Base-by-base conservation (phyloP, 192 early-diverging fungal genomes). In the Entomortierella chlamydospora region DNA sequence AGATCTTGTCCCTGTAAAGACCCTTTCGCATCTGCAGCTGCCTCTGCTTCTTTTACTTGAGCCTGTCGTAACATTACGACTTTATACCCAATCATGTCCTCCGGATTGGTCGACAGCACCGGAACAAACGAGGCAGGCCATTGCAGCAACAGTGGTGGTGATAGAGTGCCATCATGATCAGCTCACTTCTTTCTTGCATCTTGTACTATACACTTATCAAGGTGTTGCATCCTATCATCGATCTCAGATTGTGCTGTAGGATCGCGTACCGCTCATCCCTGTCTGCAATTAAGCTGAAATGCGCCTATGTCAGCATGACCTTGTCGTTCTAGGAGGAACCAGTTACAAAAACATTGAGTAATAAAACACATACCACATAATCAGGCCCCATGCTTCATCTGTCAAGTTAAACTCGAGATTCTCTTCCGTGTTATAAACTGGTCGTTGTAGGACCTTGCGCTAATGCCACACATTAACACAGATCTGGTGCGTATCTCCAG, bases 401-500 rank as follows among this genome's bases (percentile, higher is more conserved):
- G 89, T 86, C 49, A 96, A 64, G 70, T 93, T 95, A 64, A 91
- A 89, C 73, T 92, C 93, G 47, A 87, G 50, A 7, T 78, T 91
- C 72, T 95, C 94, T 33, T 84, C 82, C 12, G 92, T 92, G 50
- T 87, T 84, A 80, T 94, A 96, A 43, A 91, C 85, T 26, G 95
- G 95, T n/a, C 92, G 72, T 73, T 90, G 90, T 71, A 96, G 85
- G 0, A 94, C 92, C 51, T 85, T 85, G 43, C 82, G 71, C 92
- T 92, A 95, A 82, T 94, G 89, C 84, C 92, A 93, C 12, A 96
- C 90, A 82, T 95, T 96, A 70, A 91, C 87, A 91, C 95, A 95
- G 10, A 94, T 86, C 54, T 91, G 86, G 18, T 88, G 80, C 47
- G 86, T 86, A 34, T 88, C 81, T 62, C 92, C 90, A 4, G 92